phyloP scores from a whole-genome alignment of 768 basidiomycete genomes.

The Tubosaeta brunneosetosa region DNA sequence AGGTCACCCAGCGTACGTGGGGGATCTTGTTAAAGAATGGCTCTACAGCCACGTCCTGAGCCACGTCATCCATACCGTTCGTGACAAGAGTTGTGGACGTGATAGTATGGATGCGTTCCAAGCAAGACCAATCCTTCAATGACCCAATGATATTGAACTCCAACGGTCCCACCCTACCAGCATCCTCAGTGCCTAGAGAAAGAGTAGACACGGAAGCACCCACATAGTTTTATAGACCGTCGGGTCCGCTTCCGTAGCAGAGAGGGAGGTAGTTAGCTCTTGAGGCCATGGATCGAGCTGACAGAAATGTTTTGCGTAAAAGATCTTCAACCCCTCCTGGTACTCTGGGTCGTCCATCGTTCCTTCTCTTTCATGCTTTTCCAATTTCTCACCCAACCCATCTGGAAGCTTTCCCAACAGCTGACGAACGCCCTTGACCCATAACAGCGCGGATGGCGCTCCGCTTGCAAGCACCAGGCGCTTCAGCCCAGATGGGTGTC shows the following conservation, averaged over 20 bases:
- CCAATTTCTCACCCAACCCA: slow-evolving; percentile 24
- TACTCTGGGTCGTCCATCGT: slow-evolving; percentile 33
- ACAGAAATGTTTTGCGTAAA: slow-evolving; percentile 35
- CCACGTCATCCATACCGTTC: slow-evolving; percentile 37
- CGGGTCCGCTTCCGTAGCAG: slow-evolving; percentile 24
- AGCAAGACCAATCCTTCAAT: slow-evolving; percentile 44
- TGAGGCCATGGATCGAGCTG: slow-evolving; percentile 32
- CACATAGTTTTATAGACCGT: slow-evolving; percentile 34
- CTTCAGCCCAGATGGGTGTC: slow-evolving; percentile 37
- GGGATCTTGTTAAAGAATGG: slow-evolving; percentile 33
- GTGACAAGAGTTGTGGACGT: slow-evolving; percentile 35
- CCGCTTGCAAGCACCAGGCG: slow-evolving; percentile 33
- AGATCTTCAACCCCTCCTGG: slow-evolving; percentile 23
- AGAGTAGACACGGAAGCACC: slow-evolving; percentile 2
- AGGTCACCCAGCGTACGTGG: slow-evolving; percentile 34
- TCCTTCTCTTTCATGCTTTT: slow-evolving; percentile 33
- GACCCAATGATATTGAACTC: slow-evolving; percentile 39
- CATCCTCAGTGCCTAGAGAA: too few relatives aligned
- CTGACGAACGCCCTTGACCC: slow-evolving; percentile 21
- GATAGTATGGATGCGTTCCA: slow-evolving; percentile 41
- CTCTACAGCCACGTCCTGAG: slow-evolving; percentile 29
- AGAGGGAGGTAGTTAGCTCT: slow-evolving; percentile 27
- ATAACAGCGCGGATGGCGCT: slow-evolving; percentile 29
- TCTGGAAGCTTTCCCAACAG: slow-evolving; percentile 25
- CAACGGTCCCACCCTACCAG: slow-evolving; percentile 23